phyloP scores from a whole-genome alignment of 352 stramenopile species.

The Thalassiosira exigua region DNA sequence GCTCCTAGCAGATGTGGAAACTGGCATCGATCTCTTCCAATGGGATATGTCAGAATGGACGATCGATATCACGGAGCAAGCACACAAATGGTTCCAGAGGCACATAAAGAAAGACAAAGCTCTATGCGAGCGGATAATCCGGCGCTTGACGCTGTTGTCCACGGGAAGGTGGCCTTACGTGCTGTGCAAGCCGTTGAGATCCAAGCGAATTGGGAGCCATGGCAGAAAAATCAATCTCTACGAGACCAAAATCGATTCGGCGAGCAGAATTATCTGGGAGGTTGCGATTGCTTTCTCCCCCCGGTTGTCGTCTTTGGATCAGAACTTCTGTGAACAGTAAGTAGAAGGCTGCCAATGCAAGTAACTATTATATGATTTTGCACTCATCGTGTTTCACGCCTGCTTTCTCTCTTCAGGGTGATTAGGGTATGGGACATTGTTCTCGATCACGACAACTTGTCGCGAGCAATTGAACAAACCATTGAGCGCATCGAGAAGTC shows the following conservation, averaged over 20 bases:
- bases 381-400: background rate
- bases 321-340: slow-evolving; percentile 53
- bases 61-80: slow-evolving; percentile 61
- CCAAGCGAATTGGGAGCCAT: slow-evolving; percentile 22
- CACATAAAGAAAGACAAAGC: slow-evolving; percentile 52
- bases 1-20: slow-evolving; percentile 40
- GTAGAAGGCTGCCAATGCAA: too few relatives aligned
- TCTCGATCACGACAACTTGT: slow-evolving; percentile 35
- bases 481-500: slow-evolving; percentile 42
- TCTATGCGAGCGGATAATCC: slow-evolving; percentile 57
- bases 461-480: slow-evolving; percentile 30
- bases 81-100: slow-evolving; percentile 59
- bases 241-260: slow-evolving; percentile 62
- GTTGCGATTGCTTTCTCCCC: slow-evolving; percentile 56
- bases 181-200: slow-evolving; percentile 56
- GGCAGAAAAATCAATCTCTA: slow-evolving; percentile 44
- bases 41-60: slow-evolving; percentile 57
- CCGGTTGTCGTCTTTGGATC: slow-evolving; percentile 27
- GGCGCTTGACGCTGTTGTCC: slow-evolving; percentile 51
- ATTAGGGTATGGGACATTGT: slow-evolving; percentile 51
- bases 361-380: slow-evolving; percentile 1
- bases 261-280: slow-evolving; percentile 58
- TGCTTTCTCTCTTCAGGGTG: slow-evolving; percentile 13
- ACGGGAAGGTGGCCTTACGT: slow-evolving; percentile 66
- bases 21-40: slow-evolving; percentile 46